A percentile compares a stretch with the other conserved stretches of the same genome.
phyloP scores from a whole-genome alignment of 805 yeast genomes.

The Ogataea zsoltii region DNA sequence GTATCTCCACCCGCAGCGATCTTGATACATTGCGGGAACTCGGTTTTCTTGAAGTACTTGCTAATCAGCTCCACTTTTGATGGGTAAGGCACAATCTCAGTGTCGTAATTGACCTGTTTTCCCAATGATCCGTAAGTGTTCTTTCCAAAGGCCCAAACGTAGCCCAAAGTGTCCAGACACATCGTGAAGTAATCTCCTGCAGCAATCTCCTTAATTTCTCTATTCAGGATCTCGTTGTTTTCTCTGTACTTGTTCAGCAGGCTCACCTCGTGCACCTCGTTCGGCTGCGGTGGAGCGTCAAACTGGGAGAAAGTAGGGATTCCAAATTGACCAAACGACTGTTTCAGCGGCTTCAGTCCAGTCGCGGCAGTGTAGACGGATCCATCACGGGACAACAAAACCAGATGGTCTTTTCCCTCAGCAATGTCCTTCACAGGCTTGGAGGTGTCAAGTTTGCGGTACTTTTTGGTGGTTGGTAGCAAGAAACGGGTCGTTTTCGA shows the following conservation, averaged over 20 bases:
- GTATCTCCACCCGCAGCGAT: constrained; percentile 75
- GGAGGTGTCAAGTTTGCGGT: constrained; percentile 19
- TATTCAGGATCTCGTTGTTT: constrained; percentile 30
- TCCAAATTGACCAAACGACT: constrained; percentile 79
- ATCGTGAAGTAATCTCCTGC: constrained; percentile 75
- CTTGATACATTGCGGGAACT: constrained; percentile 47
- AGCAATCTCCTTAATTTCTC: constrained; percentile 60
- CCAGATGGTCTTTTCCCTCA: constrained; percentile 70
- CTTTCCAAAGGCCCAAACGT: constrained; percentile 83
- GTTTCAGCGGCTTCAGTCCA: constrained; percentile 44
- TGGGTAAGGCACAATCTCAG: constrained; percentile 74
- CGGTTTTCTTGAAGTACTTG: constrained; percentile 40
- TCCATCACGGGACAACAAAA: constrained; percentile 60
- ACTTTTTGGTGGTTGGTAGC: constrained; percentile 15
- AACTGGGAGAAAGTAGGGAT: constrained; percentile 71
- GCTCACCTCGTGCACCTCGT: constrained; percentile 53
- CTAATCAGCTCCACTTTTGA: constrained; percentile 45
- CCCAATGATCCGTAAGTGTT: constrained; percentile 88
- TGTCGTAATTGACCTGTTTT: constrained; percentile 59
- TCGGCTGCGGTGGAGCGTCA: constrained; percentile 50
- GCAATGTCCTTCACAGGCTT: constrained; percentile 38
- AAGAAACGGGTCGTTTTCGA: constrained; percentile 15
- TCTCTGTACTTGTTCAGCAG: constrained; percentile 51
- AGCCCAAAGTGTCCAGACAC: constrained; percentile 65
- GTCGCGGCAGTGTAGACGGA: constrained; percentile 65